These are phyloP conservation scores for Xylariaceae sp. DNA, from an alignment of 2,329 filamentous ascomycete species.

Conservation along the genomic window DNA sequence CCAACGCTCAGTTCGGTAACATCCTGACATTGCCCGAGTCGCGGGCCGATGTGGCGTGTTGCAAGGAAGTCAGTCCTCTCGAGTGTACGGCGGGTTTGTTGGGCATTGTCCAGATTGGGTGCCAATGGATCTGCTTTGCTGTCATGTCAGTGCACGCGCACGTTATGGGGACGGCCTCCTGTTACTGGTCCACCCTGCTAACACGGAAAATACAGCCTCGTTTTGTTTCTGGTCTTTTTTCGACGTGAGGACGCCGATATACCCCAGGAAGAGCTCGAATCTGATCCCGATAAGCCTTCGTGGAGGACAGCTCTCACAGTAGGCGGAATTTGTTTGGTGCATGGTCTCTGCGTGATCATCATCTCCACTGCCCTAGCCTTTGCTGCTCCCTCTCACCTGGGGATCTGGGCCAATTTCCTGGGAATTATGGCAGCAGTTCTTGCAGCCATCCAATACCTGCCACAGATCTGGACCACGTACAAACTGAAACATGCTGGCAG, in stretches of 20 bases:
- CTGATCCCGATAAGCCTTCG: conserved; percentile 50
- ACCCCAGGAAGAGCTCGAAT: conserved; percentile 44
- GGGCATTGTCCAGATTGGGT: conserved; percentile 84
- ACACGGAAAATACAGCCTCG: conserved; percentile 56
- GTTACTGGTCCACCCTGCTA: conserved; percentile 18
- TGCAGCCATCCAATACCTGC: conserved; percentile 85
- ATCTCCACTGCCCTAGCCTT: conserved; percentile 65
- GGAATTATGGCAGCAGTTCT: conserved; percentile 75
- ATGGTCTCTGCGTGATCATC: conserved; percentile 67
- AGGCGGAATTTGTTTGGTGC: conserved; percentile 66
- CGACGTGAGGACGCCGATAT: conserved; percentile 56
- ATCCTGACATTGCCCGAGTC: conserved; percentile 85
- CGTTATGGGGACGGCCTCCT: background rate
- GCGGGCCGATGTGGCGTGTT: conserved; percentile 78
- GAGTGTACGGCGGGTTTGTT: conserved; percentile 82
- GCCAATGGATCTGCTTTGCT: conserved; percentile 88
- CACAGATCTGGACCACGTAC: conserved; percentile 92
- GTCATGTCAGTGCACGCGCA: conserved; percentile 65
- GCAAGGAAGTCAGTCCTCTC: conserved; percentile 71
- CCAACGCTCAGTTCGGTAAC: conserved; percentile 84
- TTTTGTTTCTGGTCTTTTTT: conserved; percentile 95
- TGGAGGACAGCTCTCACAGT: conserved; percentile 78
- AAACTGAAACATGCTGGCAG: conserved; percentile 80
- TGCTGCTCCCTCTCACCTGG: conserved; percentile 59
- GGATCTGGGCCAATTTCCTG: conserved; percentile 78